These are phyloP conservation scores for Paecilomyces niveus DNA, from an alignment of 2,329 filamentous ascomycete genomes.

Conservation along the genomic window DNA sequence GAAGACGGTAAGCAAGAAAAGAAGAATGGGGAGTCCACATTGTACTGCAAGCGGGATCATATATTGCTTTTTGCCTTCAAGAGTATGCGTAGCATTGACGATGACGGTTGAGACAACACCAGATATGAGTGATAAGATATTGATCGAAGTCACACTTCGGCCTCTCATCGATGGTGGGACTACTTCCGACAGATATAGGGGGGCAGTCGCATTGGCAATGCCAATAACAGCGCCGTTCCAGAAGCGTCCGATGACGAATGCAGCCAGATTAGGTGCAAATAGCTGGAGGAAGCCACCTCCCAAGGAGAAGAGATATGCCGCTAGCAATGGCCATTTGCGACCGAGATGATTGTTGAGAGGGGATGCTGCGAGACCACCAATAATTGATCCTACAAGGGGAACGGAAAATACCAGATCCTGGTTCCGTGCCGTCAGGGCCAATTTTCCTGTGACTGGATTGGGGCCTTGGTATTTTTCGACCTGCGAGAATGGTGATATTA, in stretches of 20 bases:
- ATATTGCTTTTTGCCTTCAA: slow-evolving; percentile 20
- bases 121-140: slow-evolving; percentile 23
- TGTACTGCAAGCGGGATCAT: slow-evolving; percentile 32
- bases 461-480: slow-evolving; percentile 24
- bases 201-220: slow-evolving; percentile 26
- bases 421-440: slow-evolving; percentile 24
- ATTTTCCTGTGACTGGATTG: slow-evolving; percentile 14
- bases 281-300: slow-evolving; percentile 28
- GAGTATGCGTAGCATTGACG: slow-evolving; percentile 23
- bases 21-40: slow-evolving; percentile 22
- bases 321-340: slow-evolving; percentile 27
- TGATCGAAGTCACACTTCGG: slow-evolving; percentile 22
- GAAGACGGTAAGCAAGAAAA: slow-evolving; percentile 20
- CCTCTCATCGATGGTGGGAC: slow-evolving; percentile 27
- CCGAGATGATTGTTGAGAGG: slow-evolving; percentile 26
- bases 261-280: slow-evolving; percentile 27
- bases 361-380: slow-evolving; percentile 25
- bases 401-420: slow-evolving; percentile 29
- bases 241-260: slow-evolving; percentile 26
- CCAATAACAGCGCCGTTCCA: slow-evolving; percentile 25
- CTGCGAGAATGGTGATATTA: slow-evolving; percentile 7
- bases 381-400: slow-evolving; percentile 27
- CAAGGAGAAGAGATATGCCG: slow-evolving; percentile 24
- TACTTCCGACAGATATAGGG: slow-evolving; percentile 30
- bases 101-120: slow-evolving; percentile 26